These are phyloP conservation scores for Stemphylium beticola DNA, from an alignment of 2,329 filamentous ascomycete genomes.

Conservation along the genomic window DNA sequence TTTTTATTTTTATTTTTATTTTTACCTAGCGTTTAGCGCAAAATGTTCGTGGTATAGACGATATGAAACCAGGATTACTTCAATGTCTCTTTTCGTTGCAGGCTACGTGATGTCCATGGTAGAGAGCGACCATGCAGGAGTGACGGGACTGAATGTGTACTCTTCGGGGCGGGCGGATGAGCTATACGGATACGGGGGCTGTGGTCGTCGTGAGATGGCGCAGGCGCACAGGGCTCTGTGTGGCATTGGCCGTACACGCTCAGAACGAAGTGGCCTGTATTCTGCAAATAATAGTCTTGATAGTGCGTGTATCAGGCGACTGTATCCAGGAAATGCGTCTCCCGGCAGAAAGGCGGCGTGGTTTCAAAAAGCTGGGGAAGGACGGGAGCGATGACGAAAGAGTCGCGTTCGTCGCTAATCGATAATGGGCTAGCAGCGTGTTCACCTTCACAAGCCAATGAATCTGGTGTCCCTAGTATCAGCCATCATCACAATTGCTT, in stretches of 20 bases:
- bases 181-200: no score
- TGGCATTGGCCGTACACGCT: not conserved
- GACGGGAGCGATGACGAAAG: constrained; percentile 29
- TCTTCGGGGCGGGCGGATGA: not conserved
- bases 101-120: no score
- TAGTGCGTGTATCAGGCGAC: not conserved
- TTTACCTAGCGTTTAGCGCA: not conserved
- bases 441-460: constrained; percentile 36
- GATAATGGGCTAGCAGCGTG: constrained; percentile 17
- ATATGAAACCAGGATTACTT: no score
- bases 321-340: not conserved
- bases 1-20: no score
- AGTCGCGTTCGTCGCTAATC: constrained; percentile 21
- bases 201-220: not conserved
- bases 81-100: no score
- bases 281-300: not conserved
- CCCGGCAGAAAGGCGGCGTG: constrained; percentile 3
- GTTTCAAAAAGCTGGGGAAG: constrained; percentile 11
- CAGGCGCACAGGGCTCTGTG: not conserved
- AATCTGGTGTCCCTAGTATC: constrained; percentile 7
- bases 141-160: no score
- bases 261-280: not conserved
- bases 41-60: not conserved
- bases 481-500: constrained; percentile 13
- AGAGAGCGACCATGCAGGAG: no score